phyloP scores from a whole-genome alignment of 2,329 filamentous ascomycete genomes.

The Mycocentrospora acerina region DNA sequence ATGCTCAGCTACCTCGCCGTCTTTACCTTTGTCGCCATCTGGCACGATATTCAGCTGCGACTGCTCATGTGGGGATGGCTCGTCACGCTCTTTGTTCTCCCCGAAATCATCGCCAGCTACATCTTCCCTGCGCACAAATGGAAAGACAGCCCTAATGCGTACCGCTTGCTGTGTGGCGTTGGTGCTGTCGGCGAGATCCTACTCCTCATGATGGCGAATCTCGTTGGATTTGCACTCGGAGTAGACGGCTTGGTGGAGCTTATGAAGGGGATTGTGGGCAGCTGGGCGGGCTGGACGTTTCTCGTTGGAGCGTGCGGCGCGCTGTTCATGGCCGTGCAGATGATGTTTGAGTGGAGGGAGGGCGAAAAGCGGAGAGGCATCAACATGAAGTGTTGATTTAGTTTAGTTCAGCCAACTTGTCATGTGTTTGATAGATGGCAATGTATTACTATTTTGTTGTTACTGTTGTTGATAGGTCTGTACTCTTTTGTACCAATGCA shows the following conservation, averaged over 20 bases:
- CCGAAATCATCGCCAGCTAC: constrained; percentile 72
- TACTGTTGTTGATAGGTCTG: no score
- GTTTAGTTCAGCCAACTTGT: no score
- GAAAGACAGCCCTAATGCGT: constrained; percentile 67
- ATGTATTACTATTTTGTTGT: no score
- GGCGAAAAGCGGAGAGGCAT: constrained; percentile 80
- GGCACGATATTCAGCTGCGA: constrained; percentile 93
- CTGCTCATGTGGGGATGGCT: constrained; percentile 97
- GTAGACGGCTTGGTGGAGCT: constrained; percentile 82
- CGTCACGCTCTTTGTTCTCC: constrained; percentile 88
- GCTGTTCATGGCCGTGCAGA: constrained; percentile 81
- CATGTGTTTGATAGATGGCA: no score
- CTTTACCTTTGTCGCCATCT: constrained; percentile 95
- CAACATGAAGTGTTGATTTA: constrained; percentile 70
- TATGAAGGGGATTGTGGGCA: constrained; percentile 71
- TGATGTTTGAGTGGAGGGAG: constrained; percentile 97
- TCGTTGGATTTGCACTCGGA: constrained; percentile 93
- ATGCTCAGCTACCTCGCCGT: constrained; percentile 78
- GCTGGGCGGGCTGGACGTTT: constrained; percentile 74
- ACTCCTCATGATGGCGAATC: constrained; percentile 94
- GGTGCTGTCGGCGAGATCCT: constrained; percentile 82
- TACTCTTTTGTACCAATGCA: no score
- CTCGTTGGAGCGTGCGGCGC: constrained; percentile 68
- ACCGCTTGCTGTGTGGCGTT: constrained; percentile 76
- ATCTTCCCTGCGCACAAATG: constrained; percentile 75